Evolutionary conservation across 805 yeast species (phyloP), one percentile per base, ranked within the genome.

Genomic region (Ogataea minuta): DNA sequence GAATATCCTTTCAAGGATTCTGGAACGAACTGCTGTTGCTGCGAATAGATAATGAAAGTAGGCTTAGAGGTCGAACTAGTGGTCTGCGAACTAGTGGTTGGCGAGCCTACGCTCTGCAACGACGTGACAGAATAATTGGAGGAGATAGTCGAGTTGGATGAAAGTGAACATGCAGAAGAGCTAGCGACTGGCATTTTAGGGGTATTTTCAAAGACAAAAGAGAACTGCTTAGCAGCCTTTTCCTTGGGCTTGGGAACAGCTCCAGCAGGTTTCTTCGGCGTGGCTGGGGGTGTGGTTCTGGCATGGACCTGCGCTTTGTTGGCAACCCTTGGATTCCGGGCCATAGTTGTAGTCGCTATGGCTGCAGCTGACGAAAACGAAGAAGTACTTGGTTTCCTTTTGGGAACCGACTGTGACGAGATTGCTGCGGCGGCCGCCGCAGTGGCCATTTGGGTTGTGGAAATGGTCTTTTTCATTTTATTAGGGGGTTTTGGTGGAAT

Each of bases 381-480:
- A 9, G 53, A 36, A 2, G 39, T 23, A 21, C 37, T 36, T 4
- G 49, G 37, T 14, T 45, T 39, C n/a, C 43, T 37, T 14, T 36
- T 37, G 9, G 56, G 47, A 5, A 35, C 44, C 9, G 49, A 28
- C 37, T 43, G 51, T 10, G 48, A 38, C 5, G 57, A 48, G 5
- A 52, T 28, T 15, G 59, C 55, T 8, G 59, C 59, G 3, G 57
- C 59, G 2, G 59, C 59, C 7, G 59, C 59, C 5, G 59, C 59
- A 14, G 57, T 52, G 15, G 59, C 59, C 59, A 54, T 54, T 27
- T 54, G 57, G 6, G 50, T 36, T 6, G 53, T 47, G 9, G 54
- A 41, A 11, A 50, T 39, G 8, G 50, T 35, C 37, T 53, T 53
- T 25, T 44, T 44, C 15, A 31, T 9, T 14, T 39, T 44, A 9